These are phyloP conservation scores for Rickenella mellea DNA, from an alignment of 768 basidiomycete species.

Conservation along the genomic window DNA sequence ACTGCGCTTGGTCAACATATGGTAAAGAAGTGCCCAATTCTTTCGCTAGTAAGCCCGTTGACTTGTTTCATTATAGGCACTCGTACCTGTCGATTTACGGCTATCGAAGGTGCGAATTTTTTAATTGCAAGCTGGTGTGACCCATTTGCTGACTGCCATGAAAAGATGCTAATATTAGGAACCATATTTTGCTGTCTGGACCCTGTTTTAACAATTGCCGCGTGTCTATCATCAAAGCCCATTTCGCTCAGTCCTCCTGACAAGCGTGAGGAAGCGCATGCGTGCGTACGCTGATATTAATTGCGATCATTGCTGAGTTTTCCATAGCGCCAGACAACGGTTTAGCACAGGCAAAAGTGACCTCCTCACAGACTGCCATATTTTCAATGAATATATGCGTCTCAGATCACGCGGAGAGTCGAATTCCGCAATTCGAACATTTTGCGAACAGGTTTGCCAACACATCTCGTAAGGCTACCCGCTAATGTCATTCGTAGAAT, in stretches of 20 bases:
- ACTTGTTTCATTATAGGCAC: conserved; percentile 36
- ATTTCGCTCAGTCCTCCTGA: conserved; percentile 78
- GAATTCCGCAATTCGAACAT: conserved; percentile 35
- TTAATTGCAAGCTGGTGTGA: background rate
- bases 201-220: conserved; percentile 74
- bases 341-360: conserved; percentile 75
- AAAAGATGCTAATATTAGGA: conserved; percentile 81
- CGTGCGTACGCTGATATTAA: conserved; percentile 31
- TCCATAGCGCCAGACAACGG: conserved; percentile 57
- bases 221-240: conserved; percentile 79
- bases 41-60: conserved; percentile 1
- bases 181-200: conserved; percentile 77
- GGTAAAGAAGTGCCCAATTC: conserved; percentile 25
- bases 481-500: conserved; percentile 37
- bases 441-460: conserved; percentile 55
- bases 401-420: conserved; percentile 43
- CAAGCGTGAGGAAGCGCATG: conserved; percentile 68
- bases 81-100: conserved; percentile 81
- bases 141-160: conserved; percentile 1
- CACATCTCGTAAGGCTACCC: background rate
- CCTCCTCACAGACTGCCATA: conserved; percentile 71
- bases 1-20: conserved; percentile 82
- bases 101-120: conserved; percentile 59
- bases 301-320: background rate
- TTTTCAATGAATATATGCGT: conserved; percentile 55